Percentiles rank a stretch among this genome's conserved stretches.
Conservation (phyloP, 2,329 filamentous ascomycete species). For the Thielaviopsis populi region DNA sequence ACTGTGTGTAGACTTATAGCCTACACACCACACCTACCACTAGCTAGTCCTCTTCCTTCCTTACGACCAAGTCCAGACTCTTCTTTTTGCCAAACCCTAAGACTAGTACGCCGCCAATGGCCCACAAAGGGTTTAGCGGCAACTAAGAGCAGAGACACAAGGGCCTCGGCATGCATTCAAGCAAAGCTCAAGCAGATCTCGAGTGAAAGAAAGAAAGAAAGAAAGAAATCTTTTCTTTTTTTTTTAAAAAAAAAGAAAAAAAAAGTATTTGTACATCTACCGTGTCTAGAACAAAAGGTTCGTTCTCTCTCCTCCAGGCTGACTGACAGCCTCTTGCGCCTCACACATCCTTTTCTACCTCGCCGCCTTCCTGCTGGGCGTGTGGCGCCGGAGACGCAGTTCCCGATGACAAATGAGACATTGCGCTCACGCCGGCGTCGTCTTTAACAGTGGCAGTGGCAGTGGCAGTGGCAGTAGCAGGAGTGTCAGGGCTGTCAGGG, state of each 20-base stretch:
- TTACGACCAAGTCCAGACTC: too few relatives aligned
- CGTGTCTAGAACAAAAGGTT: not conserved
- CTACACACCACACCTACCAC: not conserved
- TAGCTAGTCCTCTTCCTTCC: too few relatives aligned
- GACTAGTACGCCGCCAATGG: not conserved
- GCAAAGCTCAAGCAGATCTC: not conserved
- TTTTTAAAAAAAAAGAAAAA: not conserved
- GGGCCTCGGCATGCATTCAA: too few relatives aligned
- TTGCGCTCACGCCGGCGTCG: not conserved
- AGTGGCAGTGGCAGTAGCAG: not conserved
- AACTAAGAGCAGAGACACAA: too few relatives aligned
- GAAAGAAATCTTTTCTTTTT: too few relatives aligned
- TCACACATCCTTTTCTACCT: not conserved
- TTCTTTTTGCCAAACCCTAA: not conserved
- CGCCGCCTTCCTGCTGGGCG: not conserved
- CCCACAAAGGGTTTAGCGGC: too few relatives aligned
- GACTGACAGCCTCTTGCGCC: not conserved
- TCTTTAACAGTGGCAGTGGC: not conserved
- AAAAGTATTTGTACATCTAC: not conserved
- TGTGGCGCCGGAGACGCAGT: not conserved
- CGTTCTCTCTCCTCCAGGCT: not conserved
- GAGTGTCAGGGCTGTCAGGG: not conserved
- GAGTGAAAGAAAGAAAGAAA: not conserved
- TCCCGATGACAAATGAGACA: constrained; percentile 4
- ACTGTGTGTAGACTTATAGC: not conserved